Evolutionary conservation across 371 early-diverging fungal species (phyloP).

Genomic region (Mycotypha africana): DNA sequence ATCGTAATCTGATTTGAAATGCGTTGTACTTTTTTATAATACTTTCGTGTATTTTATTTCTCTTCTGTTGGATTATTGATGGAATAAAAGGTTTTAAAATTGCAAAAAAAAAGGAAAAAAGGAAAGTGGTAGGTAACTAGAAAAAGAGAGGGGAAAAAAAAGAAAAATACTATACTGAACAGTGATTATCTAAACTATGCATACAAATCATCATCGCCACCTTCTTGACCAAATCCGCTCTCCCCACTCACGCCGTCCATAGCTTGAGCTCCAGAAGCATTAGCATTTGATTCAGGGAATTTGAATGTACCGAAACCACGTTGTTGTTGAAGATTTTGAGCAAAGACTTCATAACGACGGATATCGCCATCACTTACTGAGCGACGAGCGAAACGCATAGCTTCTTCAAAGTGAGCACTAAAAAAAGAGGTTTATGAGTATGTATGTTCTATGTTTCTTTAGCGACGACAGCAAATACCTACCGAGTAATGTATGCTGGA

Average conservation of each 20-base stretch:
- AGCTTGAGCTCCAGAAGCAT: slow-evolving; percentile 34
- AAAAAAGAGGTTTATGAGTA: background rate
- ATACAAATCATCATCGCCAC: slow-evolving; percentile 54
- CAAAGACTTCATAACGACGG: slow-evolving; percentile 99
- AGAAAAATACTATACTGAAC: no score
- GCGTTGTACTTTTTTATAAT: no score
- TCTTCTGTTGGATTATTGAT: no score
- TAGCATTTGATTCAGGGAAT: slow-evolving; percentile 70
- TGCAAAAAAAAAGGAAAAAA: no score
- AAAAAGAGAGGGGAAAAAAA: no score
- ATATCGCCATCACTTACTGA: slow-evolving; percentile 97
- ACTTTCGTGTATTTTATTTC: no score
- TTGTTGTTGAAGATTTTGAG: slow-evolving; percentile 93
- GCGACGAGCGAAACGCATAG: slow-evolving; percentile 96
- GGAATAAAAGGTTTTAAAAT: no score
- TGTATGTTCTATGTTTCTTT: background rate
- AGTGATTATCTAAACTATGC: no score
- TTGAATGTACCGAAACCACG: slow-evolving; percentile 90
- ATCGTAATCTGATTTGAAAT: no score
- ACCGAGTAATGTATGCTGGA: slow-evolving; percentile 88
- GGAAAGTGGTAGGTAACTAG: no score
- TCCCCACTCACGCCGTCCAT: slow-evolving; percentile 31
- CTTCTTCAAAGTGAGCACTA: slow-evolving; percentile 95
- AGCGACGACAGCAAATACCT: background rate
- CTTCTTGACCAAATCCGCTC: slow-evolving; percentile 43